Evolutionary conservation across 257 asterid genomes (phyloP), one percentile per base, ranked within the genome.

Genomic region (Capsicum baccatum): DNA sequence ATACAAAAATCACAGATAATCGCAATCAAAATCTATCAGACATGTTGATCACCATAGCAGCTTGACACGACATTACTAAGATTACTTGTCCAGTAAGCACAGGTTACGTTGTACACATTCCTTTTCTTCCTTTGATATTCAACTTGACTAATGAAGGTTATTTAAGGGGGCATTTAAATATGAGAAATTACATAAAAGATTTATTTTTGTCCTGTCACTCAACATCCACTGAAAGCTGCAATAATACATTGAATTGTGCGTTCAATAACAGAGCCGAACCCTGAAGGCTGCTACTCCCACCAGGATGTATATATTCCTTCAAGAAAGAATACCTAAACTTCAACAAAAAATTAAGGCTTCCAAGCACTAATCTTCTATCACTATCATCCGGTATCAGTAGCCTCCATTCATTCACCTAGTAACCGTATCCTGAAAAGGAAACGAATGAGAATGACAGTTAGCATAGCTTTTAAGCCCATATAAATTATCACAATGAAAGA

Each of bases 391-490:
- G 6, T 60, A 35, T n/a, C 86, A 54, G 67, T 59, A 47, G 66
- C 54, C 10, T 63, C 79, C 76, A 73, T 63, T 79, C 76, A 73
- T 80, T 68, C 15, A 70, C 88, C 85, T 84, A 95, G 92, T 94
- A 94, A 66, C 98, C 98, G 5, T 92, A 95, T 35, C 98, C 98
- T 93, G 93, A 47, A 14, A 83, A 17, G 73, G 19, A 79, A 58
- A 69, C n/a, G 4, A 69, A 37, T 12, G 7, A 80, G 55, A 14
- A 33, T 26, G 42, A 44, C 8, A n/a, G 52, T 33, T 13, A 15
- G 48, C 33, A 58, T 13, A n/a, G 44, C 21, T 10, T 10, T 16
- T 3, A 35, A 0, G 4, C 19, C 2, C 42, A 57, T 60, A 60
- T 19, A 42, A n/a, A 2, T 11, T 26, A 3, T 2, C 37, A 50